Conservation (phyloP, 2,329 filamentous ascomycete species). For the Alternaria gaisen region DNA sequence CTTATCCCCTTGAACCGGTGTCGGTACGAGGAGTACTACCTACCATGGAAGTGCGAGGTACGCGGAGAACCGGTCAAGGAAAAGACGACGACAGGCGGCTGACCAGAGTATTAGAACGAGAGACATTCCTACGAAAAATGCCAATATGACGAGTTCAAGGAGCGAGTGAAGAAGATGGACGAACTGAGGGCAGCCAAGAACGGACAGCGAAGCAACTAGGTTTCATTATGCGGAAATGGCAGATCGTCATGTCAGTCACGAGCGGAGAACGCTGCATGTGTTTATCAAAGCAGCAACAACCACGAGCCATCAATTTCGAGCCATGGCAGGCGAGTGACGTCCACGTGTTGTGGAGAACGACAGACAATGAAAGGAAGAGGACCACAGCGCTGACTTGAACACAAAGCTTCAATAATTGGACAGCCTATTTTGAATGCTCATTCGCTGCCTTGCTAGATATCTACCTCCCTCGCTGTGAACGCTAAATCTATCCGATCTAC, state of each 20-base stretch:
- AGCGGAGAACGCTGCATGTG: slow-evolving; percentile 40
- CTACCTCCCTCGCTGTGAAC: neutral
- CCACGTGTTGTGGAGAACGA: neutral
- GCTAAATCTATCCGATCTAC: slow-evolving; percentile 16
- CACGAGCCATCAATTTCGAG: slow-evolving; percentile 3
- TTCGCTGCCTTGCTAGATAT: neutral
- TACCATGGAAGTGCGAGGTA: slow-evolving; percentile 98
- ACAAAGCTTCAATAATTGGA: no score
- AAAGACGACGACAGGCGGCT: slow-evolving; percentile 18
- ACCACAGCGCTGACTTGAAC: neutral
- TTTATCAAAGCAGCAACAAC: slow-evolving; percentile 40
- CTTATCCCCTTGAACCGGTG: slow-evolving; percentile 96
- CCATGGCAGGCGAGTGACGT: neutral
- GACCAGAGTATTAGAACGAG: slow-evolving; percentile 72
- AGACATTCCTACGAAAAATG: slow-evolving; percentile 99
- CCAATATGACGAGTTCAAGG: slow-evolving; percentile 99
- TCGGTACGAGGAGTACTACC: slow-evolving; percentile 88
- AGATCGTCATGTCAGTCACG: slow-evolving; percentile 5
- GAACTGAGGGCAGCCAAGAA: slow-evolving; percentile 88
- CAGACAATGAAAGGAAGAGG: neutral
- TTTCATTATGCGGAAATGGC: neutral
- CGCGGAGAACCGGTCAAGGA: slow-evolving; percentile 40
- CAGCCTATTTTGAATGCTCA: neutral
- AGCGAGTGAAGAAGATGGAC: slow-evolving; percentile 98
- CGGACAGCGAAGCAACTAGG: slow-evolving; percentile 83